A percentile compares a stretch with the other conserved stretches of the same genome.
Evolutionary conservation across 805 yeast species (phyloP).

Genomic region (Clavispora santaluciae): DNA sequence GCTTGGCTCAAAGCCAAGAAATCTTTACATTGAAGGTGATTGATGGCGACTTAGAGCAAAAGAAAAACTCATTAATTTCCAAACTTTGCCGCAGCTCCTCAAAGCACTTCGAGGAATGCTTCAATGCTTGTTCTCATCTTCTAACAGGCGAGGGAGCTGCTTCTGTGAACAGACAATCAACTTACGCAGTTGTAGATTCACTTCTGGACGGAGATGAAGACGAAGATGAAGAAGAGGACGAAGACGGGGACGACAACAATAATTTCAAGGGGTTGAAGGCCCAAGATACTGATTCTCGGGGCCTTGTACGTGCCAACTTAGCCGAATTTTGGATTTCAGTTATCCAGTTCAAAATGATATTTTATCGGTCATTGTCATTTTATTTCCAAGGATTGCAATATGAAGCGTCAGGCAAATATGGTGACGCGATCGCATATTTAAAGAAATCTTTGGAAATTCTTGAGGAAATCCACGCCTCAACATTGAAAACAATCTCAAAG

Average conservation of each 20-base stretch:
- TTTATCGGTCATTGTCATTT: constrained; percentile 55
- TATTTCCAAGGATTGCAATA: constrained; percentile 54
- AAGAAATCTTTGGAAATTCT: constrained; percentile 45
- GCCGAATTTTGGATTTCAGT: constrained; percentile 47
- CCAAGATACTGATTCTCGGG: constrained; percentile 8
- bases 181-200: constrained; percentile 18
- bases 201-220: constrained; percentile 29
- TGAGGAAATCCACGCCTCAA: constrained; percentile 26
- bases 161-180: constrained; percentile 8
- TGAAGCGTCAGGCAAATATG: constrained; percentile 57
- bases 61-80: constrained; percentile 66
- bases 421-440: constrained; percentile 69
- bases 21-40: constrained; percentile 64
- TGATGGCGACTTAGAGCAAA: constrained; percentile 43
- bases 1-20: constrained; percentile 89
- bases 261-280: constrained; percentile 1
- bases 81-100: constrained; percentile 67
- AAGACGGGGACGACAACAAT: constrained; percentile 5
- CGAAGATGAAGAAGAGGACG: constrained; percentile 12
- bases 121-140: constrained; percentile 34
- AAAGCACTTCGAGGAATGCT: constrained; percentile 49
- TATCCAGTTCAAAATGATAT: constrained; percentile 47
- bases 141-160: constrained; percentile 11
- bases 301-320: constrained; percentile 22
- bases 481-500: constrained; percentile 19